Base-by-base conservation (phyloP, 768 basidiomycete genomes). In the Kwoniella sp. region DNA sequence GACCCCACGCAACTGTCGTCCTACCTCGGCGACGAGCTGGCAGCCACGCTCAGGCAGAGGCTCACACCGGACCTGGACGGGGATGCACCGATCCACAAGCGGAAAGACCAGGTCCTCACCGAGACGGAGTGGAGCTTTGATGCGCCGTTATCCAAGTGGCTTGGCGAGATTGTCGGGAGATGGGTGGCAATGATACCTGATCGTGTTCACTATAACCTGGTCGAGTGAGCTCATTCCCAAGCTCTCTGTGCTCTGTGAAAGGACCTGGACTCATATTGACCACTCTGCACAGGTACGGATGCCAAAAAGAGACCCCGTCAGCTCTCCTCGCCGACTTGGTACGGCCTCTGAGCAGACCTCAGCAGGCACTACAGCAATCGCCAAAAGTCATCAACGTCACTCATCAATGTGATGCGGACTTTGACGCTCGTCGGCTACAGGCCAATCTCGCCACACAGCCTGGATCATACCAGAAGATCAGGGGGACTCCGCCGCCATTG, bases 81-180 rank as follows among this genome's bases (percentile, higher is more conserved):
- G 14, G 26, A 25, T 28, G 34, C 22, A 8, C 47, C 44, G 34
- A 34, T 41, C 8, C 28, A 28, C 22, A 46, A 47, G 37, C 46
- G 52, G 39, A 54, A 47, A 26, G 46, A 45, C 12, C 51, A 53
- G 23, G 25, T 46, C 6, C 22, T 51, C 19, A 44, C 25, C 20
- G 61, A 63, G 33, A 37, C 41, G 15, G 44, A 57, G 14, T 63
- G 61, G 61, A 59, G 57, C n/a, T 63, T 63, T 36, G 46, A 56
- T 22, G 42, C 31, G 7, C 57, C 61, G 4, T 20, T 56, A 26
- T 26, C 36, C 8, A 45, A 47, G 17, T 53, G 46, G 17, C 45
- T 63, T 15, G 28, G 31, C 6, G 36, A 49, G 23, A 43, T 38
- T 3, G 42, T 59, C 15, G 23, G 45, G 15, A 28, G 23, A 14